These are phyloP conservation scores for Daldinia eschscholtzii DNA, from an alignment of 2,329 filamentous ascomycete genomes.

Conservation along the genomic window DNA sequence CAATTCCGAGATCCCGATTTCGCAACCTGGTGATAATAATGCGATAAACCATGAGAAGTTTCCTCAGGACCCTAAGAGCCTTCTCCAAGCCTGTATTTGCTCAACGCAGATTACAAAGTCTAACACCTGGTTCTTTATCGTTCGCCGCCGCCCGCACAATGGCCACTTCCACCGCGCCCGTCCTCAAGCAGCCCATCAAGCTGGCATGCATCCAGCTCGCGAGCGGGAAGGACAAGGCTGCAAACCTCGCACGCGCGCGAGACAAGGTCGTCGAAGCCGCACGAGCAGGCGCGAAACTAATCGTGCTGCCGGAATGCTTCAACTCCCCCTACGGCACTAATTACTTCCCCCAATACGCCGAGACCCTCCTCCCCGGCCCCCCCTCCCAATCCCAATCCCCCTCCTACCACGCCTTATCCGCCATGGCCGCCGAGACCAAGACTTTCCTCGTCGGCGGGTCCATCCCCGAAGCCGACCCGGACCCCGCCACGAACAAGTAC, in stretches of 20 bases:
- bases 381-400: conserved; percentile 78
- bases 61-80: conserved; percentile 43
- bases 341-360: conserved; percentile 92
- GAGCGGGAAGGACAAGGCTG: conserved; percentile 83
- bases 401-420: conserved; percentile 85
- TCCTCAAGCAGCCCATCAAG: conserved; percentile 82
- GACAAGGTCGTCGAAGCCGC: conserved; percentile 87
- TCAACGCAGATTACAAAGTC: neutral
- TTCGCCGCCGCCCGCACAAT: conserved; percentile 42
- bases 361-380: conserved; percentile 83
- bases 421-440: conserved; percentile 81
- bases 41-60: conserved; percentile 47
- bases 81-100: conserved; percentile 34
- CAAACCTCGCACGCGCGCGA: conserved; percentile 85
- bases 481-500: conserved; percentile 66
- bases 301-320: conserved; percentile 98
- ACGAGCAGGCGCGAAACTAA: conserved; percentile 79
- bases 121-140: conserved; percentile 30
- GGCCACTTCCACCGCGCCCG: conserved; percentile 51
- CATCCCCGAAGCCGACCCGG: conserved; percentile 81
- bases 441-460: conserved; percentile 91
- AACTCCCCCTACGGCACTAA: conserved; percentile 95
- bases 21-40: conserved; percentile 39
- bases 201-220: conserved; percentile 86
- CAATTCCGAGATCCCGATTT: conserved; percentile 42